Base-by-base conservation (phyloP, 1,284 basidiomycete genomes). In the Meira nashicola region DNA sequence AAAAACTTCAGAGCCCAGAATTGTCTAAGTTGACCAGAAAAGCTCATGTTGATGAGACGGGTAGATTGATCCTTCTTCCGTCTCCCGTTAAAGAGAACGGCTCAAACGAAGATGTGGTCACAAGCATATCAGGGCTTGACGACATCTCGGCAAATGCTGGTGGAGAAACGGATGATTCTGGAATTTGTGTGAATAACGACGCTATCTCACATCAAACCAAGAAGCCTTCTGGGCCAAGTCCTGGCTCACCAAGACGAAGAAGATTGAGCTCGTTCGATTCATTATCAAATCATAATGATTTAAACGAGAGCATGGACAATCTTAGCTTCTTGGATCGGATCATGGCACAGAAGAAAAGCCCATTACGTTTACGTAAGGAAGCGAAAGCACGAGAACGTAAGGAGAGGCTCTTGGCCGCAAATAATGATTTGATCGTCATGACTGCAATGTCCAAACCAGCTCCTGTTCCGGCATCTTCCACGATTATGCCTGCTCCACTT, bases 321-420 rank as follows among this genome's bases (percentile, higher is more conserved):
- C 66, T 74, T 44, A 70, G 64, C 62, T 63, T 76, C 37, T 60
- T 76, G 50, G 74, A 76, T 55, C 71, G 70, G 50, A 57, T 76
- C 58, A 76, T 76, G 74, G 56, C 68, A 19, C 63, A 64, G 55
- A 67, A 74, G 48, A 66, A 63, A 21, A 76, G 74, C 54, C 74
- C 74, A 14, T 57, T 67, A 23, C 66, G 74, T 2, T 65, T 67
- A 8, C 64, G 72, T 33, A 67, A 66, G 40, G 69, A 73, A 37
- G 67, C 68, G 25, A 74, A 72, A 59, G 63, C 56, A 11, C 61
- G 66, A n/a, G 66, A 66, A 37, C 28, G 28, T 33, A 63, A 40
- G 41, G 61, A 55, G 62, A 33, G 28, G 28, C 28, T 33, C 4
- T 37, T 38, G 57, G 21, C 23, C 8, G 21, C 48, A 38, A 50